These are phyloP conservation scores for Tylopilus sp. DNA, from an alignment of 768 basidiomycete genomes.

Conservation along the genomic window DNA sequence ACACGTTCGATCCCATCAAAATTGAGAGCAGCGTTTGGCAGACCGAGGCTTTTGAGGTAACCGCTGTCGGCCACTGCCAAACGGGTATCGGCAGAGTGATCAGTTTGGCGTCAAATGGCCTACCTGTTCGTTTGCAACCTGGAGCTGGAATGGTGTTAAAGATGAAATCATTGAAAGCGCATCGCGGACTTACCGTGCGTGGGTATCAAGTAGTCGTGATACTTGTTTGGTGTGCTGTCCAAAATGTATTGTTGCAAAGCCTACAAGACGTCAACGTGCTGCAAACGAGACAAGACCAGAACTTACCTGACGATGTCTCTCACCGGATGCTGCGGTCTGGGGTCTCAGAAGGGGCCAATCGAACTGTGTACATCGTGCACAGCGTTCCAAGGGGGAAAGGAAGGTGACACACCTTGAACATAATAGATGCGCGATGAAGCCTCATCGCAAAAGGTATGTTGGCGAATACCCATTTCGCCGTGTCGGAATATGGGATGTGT, in stretches of 20 bases:
- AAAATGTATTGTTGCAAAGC: neutral
- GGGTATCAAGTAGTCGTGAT: neutral
- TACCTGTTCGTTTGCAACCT: constrained; percentile 54
- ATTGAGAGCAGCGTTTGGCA: constrained; percentile 23
- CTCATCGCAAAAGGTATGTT: constrained; percentile 51
- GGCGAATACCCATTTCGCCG: constrained; percentile 47
- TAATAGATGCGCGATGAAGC: constrained; percentile 47
- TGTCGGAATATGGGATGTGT: constrained; percentile 37
- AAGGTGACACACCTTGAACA: constrained; percentile 38
- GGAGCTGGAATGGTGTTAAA: constrained; percentile 9
- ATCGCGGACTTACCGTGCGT: neutral
- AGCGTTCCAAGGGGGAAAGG: neutral
- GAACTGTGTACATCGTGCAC: constrained; percentile 9
- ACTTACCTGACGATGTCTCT: neutral
- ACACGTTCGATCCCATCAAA: constrained; percentile 20
- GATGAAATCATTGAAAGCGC: neutral
- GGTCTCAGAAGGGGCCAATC: constrained; percentile 16
- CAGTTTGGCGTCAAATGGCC: neutral
- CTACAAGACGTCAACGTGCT: neutral
- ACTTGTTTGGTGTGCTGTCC: neutral
- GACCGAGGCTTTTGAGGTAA: constrained; percentile 19
- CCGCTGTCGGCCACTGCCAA: constrained; percentile 27
- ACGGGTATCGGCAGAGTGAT: neutral
- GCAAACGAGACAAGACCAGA: neutral
- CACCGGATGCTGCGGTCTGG: constrained; percentile 5